Conservation (phyloP, 768 basidiomycete species). For the Tricholoma bakamatsutake region DNA sequence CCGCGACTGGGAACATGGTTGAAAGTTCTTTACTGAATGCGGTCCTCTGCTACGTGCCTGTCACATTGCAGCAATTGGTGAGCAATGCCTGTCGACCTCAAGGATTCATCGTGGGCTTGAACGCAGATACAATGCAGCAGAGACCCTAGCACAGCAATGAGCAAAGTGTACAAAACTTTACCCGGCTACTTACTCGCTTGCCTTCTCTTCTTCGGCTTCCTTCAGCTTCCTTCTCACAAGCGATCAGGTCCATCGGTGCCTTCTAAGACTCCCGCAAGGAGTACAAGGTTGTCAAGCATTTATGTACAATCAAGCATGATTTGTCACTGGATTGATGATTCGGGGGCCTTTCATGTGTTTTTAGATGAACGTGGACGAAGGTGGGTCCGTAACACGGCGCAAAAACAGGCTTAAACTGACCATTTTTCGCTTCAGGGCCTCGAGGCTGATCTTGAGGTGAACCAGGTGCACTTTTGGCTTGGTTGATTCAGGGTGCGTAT, state of each 20-base stretch:
- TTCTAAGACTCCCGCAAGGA: not conserved
- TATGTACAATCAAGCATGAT: not conserved
- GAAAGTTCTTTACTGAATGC: not conserved
- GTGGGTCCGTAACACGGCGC: not conserved
- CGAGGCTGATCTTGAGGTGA: slow-evolving; percentile 3
- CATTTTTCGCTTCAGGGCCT: not conserved
- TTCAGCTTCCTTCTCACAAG: not conserved
- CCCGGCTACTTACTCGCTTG: not conserved
- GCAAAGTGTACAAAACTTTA: not conserved
- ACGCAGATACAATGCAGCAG: not conserved
- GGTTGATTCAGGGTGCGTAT: not conserved
- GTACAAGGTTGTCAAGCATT: slow-evolving; percentile 1
- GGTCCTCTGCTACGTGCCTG: not conserved
- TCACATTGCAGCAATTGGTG: not conserved
- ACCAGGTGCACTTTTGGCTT: not conserved
- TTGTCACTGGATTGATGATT: not conserved
- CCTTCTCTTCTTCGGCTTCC: not conserved
- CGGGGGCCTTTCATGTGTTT: not conserved
- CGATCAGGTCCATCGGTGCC: not conserved
- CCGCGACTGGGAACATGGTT: not conserved
- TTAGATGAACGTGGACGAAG: not conserved
- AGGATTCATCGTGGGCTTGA: not conserved
- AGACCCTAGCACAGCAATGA: not conserved
- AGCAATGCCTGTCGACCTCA: not conserved
- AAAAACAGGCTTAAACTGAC: not conserved